A percentile compares a stretch with the other conserved stretches of the same genome.
These are phyloP conservation scores for Bipolaris victoriae DNA, from an alignment of 2,329 filamentous ascomycete species.

Conservation along the genomic window DNA sequence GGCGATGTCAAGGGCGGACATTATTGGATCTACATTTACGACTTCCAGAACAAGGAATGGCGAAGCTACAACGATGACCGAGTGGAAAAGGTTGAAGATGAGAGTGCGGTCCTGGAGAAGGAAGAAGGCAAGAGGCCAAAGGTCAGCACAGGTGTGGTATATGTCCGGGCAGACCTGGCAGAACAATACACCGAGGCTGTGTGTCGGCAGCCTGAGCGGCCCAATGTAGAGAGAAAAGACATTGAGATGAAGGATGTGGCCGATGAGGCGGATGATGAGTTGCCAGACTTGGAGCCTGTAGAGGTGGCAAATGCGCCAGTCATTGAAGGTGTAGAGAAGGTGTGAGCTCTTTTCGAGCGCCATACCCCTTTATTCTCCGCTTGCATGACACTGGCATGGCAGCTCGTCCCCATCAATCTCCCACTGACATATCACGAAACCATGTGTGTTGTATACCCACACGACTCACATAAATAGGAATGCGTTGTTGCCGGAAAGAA, in stretches of 20 bases:
- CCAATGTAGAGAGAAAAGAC: constrained; percentile 16
- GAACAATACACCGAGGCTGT: constrained; percentile 65
- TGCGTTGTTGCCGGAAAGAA: background rate
- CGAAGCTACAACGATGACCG: constrained; percentile 91
- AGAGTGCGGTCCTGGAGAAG: constrained; percentile 70
- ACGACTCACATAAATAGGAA: background rate
- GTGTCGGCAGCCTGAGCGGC: constrained; percentile 22
- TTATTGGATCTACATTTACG: constrained; percentile 96
- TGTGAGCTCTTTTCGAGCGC: constrained; percentile 24
- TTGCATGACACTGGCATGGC: background rate
- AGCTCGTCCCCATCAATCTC: background rate
- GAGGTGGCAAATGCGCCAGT: constrained; percentile 25
- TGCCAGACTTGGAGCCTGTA: constrained; percentile 11
- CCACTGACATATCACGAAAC: background rate
- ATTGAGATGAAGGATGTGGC: constrained; percentile 24
- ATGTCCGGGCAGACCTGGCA: constrained; percentile 73
- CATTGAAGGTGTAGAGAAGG: constrained; percentile 38
- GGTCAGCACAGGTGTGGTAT: constrained; percentile 71
- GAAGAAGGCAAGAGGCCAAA: constrained; percentile 62
- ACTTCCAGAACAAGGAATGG: constrained; percentile 83
- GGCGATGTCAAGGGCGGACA: constrained; percentile 72
- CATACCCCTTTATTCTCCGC: background rate
- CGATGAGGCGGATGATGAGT: constrained; percentile 19
- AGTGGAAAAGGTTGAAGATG: constrained; percentile 73
- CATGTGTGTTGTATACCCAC: background rate